Conservation (phyloP, 768 basidiomycete species). For the Podaxis sp. region DNA sequence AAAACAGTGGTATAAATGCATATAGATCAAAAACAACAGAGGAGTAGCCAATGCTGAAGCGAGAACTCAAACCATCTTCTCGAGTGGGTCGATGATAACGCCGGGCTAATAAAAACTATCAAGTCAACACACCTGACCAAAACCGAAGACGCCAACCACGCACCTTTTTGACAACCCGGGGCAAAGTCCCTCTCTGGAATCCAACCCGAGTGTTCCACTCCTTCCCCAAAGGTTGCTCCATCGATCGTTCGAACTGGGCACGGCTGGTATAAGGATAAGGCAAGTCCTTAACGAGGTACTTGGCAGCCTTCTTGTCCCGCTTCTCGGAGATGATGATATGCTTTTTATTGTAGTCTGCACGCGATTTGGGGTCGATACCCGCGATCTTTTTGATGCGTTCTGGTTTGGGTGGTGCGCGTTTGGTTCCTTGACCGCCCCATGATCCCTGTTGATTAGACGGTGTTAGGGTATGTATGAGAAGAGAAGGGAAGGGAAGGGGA, state of each 20-base stretch:
- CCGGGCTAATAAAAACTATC: constrained; percentile 47
- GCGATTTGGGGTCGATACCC: constrained; percentile 72
- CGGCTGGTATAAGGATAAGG: constrained; percentile 94
- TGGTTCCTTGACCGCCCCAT: constrained; percentile 83
- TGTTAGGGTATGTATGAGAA: neutral
- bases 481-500: neutral
- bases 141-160: constrained; percentile 1
- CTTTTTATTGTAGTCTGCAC: constrained; percentile 79
- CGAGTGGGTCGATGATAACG: constrained; percentile 63
- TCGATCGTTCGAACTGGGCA: constrained; percentile 85
- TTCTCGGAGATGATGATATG: constrained; percentile 96
- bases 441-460: constrained; percentile 58
- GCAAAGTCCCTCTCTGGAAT: constrained; percentile 81
- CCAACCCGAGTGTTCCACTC: constrained; percentile 93
- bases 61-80: constrained; percentile 30
- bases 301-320: constrained; percentile 88
- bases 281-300: constrained; percentile 86
- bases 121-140: constrained; percentile 3
- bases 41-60: neutral
- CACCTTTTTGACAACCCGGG: constrained; percentile 85
- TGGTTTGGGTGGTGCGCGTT: constrained; percentile 55
- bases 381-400: constrained; percentile 77
- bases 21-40: neutral
- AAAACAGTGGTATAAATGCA: neutral
- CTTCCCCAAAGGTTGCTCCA: constrained; percentile 76